Evolutionary conservation across 345 rosid species (phyloP), one percentile per base, ranked within the genome.

Genomic region (Erucastrum elatum): DNA sequence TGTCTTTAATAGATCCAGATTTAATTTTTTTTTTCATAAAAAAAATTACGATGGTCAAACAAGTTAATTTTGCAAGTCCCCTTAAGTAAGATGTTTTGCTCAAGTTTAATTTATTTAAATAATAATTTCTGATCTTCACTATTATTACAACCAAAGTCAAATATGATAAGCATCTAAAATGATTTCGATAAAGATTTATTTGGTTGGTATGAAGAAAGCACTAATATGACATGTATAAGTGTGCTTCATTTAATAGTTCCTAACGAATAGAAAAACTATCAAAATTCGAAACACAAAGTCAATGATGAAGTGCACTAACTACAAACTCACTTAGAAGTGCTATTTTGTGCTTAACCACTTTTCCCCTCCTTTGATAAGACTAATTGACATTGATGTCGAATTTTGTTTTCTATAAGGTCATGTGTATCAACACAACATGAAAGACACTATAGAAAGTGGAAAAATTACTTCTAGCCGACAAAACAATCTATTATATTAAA

Each of bases 221-320:
- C 69, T 68, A 60, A 68, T 11, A 68, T 73, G 74, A 61, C 49
- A 68, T 73, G 21, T 5, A 30, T 5, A 44, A 25, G 3, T 79
- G 64, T 79, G 65, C 0, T 33, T 59, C 27, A 72, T 4, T 67
- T 73, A 67, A 73, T 73, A 72, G 63, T 59, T 66, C 46, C 53
- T 60, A 46, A 60, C 31, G 69, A 72, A 72, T 39, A 35, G 34
- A 29, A 72, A 72, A 65, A 66, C 46, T 64, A 30, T 59, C 27
- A 59, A 58, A 72, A 41, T 66, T 66, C 35, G 25, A 33, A 60
- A 60, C 35, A 7, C 31, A 77, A 79, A 79, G 82, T 67, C 78
- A 79, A 79, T 73, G 74, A 73, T 68, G 70, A 67, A 79, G 69
- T 79, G 78, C 78, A 79, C 70, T 67, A 30, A 66, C 64, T 68